Percentiles rank a stretch among this genome's conserved stretches.
Evolutionary conservation across 257 asterid genomes (phyloP).

Genomic region (Plantago ovata): DNA sequence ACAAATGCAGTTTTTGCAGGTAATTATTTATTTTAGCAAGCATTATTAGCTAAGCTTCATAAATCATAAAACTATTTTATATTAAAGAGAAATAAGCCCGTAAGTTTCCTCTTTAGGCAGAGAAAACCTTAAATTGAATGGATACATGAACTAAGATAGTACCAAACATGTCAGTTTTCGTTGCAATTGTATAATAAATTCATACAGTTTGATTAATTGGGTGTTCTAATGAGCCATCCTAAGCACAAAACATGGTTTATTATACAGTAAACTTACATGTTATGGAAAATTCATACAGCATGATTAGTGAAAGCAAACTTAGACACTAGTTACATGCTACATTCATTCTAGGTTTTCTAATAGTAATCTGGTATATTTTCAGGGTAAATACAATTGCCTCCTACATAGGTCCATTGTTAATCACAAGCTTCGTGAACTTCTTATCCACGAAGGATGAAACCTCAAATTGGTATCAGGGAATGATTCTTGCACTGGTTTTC

Average conservation of each 20-base stretch:
- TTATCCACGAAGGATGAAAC: constrained; percentile 43
- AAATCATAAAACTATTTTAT: constrained; percentile 1
- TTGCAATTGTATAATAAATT: too few species aligned
- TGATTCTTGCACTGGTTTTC: constrained; percentile 59
- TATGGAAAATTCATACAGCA: too few species aligned
- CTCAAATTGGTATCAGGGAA: constrained; percentile 47
- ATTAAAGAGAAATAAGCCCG: not conserved
- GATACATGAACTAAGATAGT: too few species aligned
- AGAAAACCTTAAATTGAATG: not conserved
- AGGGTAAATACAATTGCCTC: constrained; percentile 83
- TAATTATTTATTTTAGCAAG: constrained; percentile 14
- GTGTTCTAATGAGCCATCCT: too few species aligned
- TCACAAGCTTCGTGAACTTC: constrained; percentile 75
- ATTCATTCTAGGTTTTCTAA: not conserved
- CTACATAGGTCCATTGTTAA: constrained; percentile 70
- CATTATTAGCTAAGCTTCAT: constrained; percentile 4
- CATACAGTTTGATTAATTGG: too few species aligned
- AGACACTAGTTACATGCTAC: not conserved
- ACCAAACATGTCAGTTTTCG: too few species aligned
- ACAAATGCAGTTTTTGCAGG: constrained; percentile 82
- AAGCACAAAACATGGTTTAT: too few species aligned
- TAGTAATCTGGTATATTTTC: constrained; percentile 6
- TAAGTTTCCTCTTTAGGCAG: not conserved
- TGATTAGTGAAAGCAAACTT: not conserved
- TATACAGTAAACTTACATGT: too few species aligned